These are phyloP conservation scores for Plasmodium gonderi DNA, from an alignment of 169 alveolate species.

Conservation along the genomic window DNA sequence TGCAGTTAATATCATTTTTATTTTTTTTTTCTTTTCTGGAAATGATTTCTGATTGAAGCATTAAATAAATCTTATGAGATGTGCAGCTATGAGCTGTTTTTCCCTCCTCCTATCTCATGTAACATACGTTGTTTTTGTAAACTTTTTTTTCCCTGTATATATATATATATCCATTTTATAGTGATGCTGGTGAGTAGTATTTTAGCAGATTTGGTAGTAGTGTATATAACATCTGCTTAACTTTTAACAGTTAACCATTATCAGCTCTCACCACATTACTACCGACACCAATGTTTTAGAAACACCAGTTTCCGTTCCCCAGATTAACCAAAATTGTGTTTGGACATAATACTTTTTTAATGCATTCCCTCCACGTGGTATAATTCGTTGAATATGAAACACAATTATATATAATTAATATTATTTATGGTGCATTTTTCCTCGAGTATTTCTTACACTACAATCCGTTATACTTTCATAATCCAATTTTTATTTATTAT, in stretches of 20 bases:
- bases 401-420: not conserved
- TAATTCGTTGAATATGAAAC: not conserved
- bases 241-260: not conserved
- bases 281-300: not conserved
- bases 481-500: not conserved
- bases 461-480: not conserved
- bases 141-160: not conserved
- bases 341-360: not conserved
- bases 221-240: not conserved
- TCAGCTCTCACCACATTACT: not conserved
- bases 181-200: not conserved
- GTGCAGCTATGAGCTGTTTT: not conserved
- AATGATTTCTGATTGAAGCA: not conserved
- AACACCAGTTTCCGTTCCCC: not conserved
- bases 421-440: not conserved
- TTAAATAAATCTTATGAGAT: not conserved
- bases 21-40: not conserved
- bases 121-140: not conserved
- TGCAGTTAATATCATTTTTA: not conserved
- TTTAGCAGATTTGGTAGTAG: not conserved
- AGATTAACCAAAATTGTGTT: not conserved
- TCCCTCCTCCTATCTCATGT: not conserved
- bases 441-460: not conserved
- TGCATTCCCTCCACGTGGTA: not conserved
- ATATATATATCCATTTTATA: too few species aligned